These are phyloP conservation scores for Diospyros kaki DNA, from an alignment of 148 eudicot genomes.

Conservation along the genomic window DNA sequence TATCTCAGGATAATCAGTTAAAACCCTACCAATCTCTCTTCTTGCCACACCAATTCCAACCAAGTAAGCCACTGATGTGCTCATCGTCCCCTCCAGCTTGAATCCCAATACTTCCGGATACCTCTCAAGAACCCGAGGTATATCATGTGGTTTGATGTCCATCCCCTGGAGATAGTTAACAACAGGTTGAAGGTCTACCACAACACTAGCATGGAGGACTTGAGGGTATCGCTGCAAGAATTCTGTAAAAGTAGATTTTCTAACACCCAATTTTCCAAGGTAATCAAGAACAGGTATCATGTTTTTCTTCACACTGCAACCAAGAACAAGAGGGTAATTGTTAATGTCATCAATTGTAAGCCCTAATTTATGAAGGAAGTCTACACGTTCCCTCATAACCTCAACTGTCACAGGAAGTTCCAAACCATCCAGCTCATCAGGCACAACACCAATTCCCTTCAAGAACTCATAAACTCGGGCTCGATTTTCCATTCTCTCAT, in stretches of 20 bases:
- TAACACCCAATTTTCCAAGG: constrained; percentile 90
- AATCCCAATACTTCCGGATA: constrained; percentile 94
- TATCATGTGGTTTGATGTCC: constrained; percentile 67
- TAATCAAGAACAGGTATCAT: constrained; percentile 97
- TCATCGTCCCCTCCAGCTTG: constrained; percentile 99
- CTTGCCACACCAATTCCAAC: constrained; percentile 92
- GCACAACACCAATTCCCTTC: constrained; percentile 61
- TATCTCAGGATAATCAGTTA: constrained; percentile 81
- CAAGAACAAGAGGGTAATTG: constrained; percentile 94
- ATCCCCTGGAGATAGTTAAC: constrained; percentile 89
- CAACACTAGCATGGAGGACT: constrained; percentile 95
- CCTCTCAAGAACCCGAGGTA: constrained; percentile 78
- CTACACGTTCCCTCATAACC: constrained; percentile 92
- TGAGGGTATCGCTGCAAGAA: constrained; percentile 84
- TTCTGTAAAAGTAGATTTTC: constrained; percentile 69
- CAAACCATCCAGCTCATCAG: constrained; percentile 93
- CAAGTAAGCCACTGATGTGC: constrained; percentile 96
- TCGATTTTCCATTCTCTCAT: constrained; percentile 73
- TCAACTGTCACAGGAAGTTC: constrained; percentile 96
- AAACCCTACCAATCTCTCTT: constrained; percentile 76
- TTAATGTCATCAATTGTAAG: constrained; percentile 88
- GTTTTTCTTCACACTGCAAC: constrained; percentile 98
- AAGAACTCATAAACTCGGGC: constrained; percentile 81
- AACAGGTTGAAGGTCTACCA: constrained; percentile 90
- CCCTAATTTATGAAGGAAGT: constrained; percentile 83